Evolutionary conservation across 768 basidiomycete species (phyloP).

Genomic region (Suillus alpinus): DNA sequence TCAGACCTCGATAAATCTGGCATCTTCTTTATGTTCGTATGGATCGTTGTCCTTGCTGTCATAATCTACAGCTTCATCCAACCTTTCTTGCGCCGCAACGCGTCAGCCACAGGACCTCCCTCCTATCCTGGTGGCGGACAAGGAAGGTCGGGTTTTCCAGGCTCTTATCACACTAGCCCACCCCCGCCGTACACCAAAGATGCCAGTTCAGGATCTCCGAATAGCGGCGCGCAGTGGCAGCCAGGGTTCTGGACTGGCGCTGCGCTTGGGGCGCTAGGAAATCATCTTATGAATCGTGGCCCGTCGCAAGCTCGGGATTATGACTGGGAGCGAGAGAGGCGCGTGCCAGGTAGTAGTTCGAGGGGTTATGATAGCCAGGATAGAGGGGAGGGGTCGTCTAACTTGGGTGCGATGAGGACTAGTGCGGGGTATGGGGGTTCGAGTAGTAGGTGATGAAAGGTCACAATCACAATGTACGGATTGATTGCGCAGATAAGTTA

Average conservation of each 20-base stretch:
- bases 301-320: conserved; percentile 34
- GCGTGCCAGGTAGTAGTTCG: conserved; percentile 26
- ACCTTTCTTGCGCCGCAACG: conserved; percentile 45
- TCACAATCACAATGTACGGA: not conserved
- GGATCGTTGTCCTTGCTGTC: conserved; percentile 49
- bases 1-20: conserved; percentile 47
- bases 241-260: conserved; percentile 90
- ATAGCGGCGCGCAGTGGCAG: conserved; percentile 41
- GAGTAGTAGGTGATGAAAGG: conserved; percentile 50
- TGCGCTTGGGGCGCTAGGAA: conserved; percentile 66
- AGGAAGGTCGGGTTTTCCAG: conserved; percentile 42
- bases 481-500: not conserved
- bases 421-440: conserved; percentile 84
- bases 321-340: conserved; percentile 57
- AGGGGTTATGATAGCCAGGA: conserved; percentile 33
- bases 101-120: conserved; percentile 22
- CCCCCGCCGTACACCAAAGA: conserved; percentile 58
- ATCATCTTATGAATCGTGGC: conserved; percentile 48
- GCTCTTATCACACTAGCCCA: conserved; percentile 42
- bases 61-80: conserved; percentile 58
- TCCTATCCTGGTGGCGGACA: conserved; percentile 34
- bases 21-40: conserved; percentile 54
- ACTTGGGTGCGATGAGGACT: conserved; percentile 65
- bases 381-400: conserved; percentile 68
- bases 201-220: conserved; percentile 16